A percentile compares a stretch with the other conserved stretches of the same genome.
These are phyloP conservation scores for Lepidium sativum DNA, from an alignment of 345 rosid species.

Conservation along the genomic window DNA sequence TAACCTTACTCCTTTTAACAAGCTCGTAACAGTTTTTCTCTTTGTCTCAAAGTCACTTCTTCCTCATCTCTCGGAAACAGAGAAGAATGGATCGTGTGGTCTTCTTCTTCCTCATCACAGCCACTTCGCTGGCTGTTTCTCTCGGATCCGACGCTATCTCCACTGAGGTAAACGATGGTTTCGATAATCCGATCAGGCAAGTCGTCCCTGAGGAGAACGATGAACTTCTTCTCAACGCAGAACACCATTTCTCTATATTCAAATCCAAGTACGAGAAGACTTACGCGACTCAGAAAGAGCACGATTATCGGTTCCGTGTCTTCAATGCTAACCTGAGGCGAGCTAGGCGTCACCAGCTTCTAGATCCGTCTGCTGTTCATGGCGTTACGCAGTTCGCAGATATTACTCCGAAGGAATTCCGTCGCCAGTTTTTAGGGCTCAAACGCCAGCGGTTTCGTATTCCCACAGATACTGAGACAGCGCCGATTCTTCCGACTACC, in stretches of 20 bases:
- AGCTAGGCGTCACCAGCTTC: constrained; percentile 57
- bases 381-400: constrained; percentile 96
- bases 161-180: background rate
- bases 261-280: constrained; percentile 56
- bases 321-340: constrained; percentile 64
- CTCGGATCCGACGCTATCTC: background rate
- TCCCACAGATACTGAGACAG: constrained; percentile 64
- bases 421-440: constrained; percentile 56
- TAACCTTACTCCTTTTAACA: constrained; percentile 2
- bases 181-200: constrained; percentile 62
- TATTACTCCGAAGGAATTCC: constrained; percentile 74
- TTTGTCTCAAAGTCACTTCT: background rate
- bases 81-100: constrained; percentile 35
- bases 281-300: constrained; percentile 67
- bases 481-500: constrained; percentile 80
- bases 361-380: constrained; percentile 79
- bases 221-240: constrained; percentile 47
- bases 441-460: constrained; percentile 42
- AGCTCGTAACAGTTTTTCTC: constrained; percentile 4
- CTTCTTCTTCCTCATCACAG: constrained; percentile 24
- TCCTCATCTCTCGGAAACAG: constrained; percentile 3
- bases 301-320: constrained; percentile 60
- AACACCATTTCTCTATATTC: constrained; percentile 68
- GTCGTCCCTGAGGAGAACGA: constrained; percentile 46
- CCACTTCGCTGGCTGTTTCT: background rate